Base-by-base conservation (phyloP, 345 rosid genomes). In the Moricandia moricandioides region DNA sequence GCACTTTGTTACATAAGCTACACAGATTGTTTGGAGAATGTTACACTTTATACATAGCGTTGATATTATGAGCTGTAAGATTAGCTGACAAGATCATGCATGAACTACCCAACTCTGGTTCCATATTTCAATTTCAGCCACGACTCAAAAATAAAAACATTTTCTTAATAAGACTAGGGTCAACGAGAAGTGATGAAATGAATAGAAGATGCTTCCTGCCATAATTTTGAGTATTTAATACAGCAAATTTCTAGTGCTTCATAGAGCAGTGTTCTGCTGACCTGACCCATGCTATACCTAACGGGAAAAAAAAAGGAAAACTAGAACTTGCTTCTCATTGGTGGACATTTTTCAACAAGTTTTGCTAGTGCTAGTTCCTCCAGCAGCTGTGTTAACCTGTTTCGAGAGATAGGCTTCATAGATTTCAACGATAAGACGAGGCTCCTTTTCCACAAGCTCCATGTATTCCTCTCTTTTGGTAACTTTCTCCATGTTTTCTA, bases 401-500 rank as follows among this genome's bases (percentile, higher is more conserved):
- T 77, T 93, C 9, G 84, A 71, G 45, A 91, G 82, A 81, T 84
- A 91, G 0, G 94, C 91, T 80, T 91, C 96, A 30, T 85, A 93
- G 37, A 93, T 91, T 62, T 88, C 87, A 35, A 93, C 93, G 1
- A 91, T 84, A 13, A 93, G 91, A 55, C 87, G 75, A 3, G 97
- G 91, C 65, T 91, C 96, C 62, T 87, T 89, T 56, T 89, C 91
- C 29, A 88, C 87, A 17, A 93, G 92, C 83, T 87, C 95, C 65
- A 8, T 34, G 31, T 93, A 93, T 82, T 86, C 95, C 30, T 89
- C 88, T 57, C 84, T 56, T 76, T 81, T 82, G 1, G 86, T 84
- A 75, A 94, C 85, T 78, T 86, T 94, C 34, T 87, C 97, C 95
- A 94, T 94, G 81, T 89, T 86, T 37, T 86, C 90, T 0, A 74